Evolutionary conservation across 345 rosid genomes (phyloP), one percentile per base, ranked within the genome.

Genomic region (Gossypium bickii): DNA sequence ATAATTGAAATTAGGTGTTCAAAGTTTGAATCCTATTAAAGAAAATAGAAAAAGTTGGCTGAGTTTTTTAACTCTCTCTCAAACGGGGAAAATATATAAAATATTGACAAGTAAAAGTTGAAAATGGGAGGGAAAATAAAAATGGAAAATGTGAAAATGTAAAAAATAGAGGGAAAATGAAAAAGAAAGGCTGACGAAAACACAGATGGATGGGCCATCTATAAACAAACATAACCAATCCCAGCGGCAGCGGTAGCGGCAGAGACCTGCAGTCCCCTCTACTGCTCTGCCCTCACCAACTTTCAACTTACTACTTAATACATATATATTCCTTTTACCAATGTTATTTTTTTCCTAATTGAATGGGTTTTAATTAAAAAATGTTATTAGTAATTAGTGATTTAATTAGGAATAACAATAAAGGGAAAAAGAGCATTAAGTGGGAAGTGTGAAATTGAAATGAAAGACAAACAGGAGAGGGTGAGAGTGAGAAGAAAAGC

Each of bases 391-490:
- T 34, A 34, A 34, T 34, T 34, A 34, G 41, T 1, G 7, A 34
- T 34, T 34, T 34, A 34, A 34, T 34, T 34, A 34, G 41, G 41
- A 34, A 34, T 34, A 34, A 34, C 2, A 34, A 34, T 34, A 5
- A 34, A 34, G 41, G 7, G 41, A 0, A 34, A 34, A 34, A 34
- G 41, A 34, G 41, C 5, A 34, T 34, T 34, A 34, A 34, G 41
- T 34, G 41, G 44, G 52, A 48, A 12, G 78, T 43, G 75, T 38
- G 64, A 53, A 29, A 72, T 69, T 73, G 57, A 73, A 34, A 80
- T 69, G 75, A 57, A 57, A 9, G 15, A 78, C 77, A 75, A 71
- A 81, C 77, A 76, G 73, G 84, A 82, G 78, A 76, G 70, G 83
- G 15, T n/a, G 58, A 53, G 58, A 53, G 10, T 52, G 12, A 82